phyloP scores from a whole-genome alignment of 1,284 basidiomycete genomes.

The Sporisorium exsertum region DNA sequence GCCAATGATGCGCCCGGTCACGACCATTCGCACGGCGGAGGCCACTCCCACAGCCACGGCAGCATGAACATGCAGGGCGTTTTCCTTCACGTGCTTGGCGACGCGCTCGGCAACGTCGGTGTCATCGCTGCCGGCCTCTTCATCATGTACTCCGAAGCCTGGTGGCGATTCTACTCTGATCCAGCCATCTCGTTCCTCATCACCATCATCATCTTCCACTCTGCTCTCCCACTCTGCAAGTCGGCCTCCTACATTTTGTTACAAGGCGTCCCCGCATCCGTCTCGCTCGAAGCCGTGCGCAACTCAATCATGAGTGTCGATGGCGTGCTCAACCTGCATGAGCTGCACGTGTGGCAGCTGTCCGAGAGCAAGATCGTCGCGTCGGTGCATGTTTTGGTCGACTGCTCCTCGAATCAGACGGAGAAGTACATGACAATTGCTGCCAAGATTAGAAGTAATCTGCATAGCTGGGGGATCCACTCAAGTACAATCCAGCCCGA shows the following conservation, averaged over 20 bases:
- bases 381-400: constrained; percentile 92
- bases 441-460: constrained; percentile 80
- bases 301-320: constrained; percentile 81
- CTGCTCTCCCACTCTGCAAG: constrained; percentile 90
- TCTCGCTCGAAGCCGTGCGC: constrained; percentile 88
- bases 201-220: constrained; percentile 95
- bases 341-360: constrained; percentile 93
- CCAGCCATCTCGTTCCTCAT: constrained; percentile 94
- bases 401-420: constrained; percentile 73
- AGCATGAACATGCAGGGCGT: constrained; percentile 99
- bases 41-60: constrained; percentile 71
- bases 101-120: constrained; percentile 93
- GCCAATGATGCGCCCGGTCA: constrained; percentile 67
- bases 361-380: constrained; percentile 90
- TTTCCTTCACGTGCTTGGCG: constrained; percentile 92
- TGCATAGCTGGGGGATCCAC: constrained; percentile 93
- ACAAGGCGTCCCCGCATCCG: constrained; percentile 90
- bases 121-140: constrained; percentile 91
- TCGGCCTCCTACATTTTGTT: constrained; percentile 96
- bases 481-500: constrained; percentile 72
- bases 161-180: constrained; percentile 82
- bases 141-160: constrained; percentile 62
- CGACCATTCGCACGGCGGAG: constrained; percentile 75
- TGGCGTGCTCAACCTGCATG: constrained; percentile 89
- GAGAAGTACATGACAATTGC: constrained; percentile 86